A percentile compares a stretch with the other conserved stretches of the same genome.
Conservation (phyloP, 352 stramenopile species). For the Blastocystis sp. region DNA sequence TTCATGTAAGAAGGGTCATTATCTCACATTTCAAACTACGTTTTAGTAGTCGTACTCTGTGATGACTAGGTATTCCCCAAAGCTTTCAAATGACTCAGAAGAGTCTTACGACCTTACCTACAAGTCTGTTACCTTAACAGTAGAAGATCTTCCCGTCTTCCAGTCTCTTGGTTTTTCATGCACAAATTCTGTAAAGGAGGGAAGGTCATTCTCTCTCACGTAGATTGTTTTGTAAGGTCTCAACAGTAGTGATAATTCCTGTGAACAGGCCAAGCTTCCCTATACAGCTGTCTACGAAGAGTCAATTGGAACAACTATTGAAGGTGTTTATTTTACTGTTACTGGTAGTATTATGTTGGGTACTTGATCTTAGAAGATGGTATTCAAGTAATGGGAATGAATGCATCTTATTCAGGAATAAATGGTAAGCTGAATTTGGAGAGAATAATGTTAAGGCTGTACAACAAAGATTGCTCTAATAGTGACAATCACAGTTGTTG, state of each 20-base stretch:
- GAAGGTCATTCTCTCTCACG: not conserved
- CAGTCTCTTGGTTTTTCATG: slow-evolving; percentile 19
- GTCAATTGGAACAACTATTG: slow-evolving; percentile 34
- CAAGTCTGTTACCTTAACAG: slow-evolving; percentile 19
- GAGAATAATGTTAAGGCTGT: not conserved
- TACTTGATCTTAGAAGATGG: not conserved
- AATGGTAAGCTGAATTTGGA: not conserved
- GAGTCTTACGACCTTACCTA: slow-evolving; percentile 21
- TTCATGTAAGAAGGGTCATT: not conserved
- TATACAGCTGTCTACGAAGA: slow-evolving; percentile 19
- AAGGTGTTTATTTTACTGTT: not conserved
- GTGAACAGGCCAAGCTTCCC: slow-evolving; percentile 22
- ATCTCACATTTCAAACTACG: slow-evolving; percentile 7
- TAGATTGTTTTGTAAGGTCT: not conserved
- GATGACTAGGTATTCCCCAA: not conserved
- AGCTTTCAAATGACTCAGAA: not conserved
- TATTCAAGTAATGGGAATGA: slow-evolving; percentile 30
- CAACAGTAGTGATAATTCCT: not conserved
- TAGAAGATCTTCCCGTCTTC: slow-evolving; percentile 18
- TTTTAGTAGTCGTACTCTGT: not conserved
- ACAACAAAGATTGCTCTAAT: not conserved
- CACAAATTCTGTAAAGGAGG: not conserved
- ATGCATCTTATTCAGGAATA: not conserved
- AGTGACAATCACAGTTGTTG: not conserved
- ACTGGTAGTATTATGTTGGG: not conserved